Conservation (phyloP, 768 basidiomycete genomes). For the Amanita muscaria region DNA sequence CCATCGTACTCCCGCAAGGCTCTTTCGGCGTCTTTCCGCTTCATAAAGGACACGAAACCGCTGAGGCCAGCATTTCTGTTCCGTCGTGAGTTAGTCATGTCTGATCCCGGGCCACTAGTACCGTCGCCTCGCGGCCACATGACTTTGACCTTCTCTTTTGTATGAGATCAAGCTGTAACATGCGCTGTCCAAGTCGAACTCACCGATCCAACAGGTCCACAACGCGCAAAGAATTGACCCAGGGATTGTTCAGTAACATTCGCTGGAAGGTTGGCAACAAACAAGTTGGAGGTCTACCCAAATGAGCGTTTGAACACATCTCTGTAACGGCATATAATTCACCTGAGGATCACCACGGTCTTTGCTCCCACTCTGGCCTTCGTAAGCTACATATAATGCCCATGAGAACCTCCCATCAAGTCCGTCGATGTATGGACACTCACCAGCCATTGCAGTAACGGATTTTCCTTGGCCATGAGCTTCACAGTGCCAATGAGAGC, state of each 20-base stretch:
- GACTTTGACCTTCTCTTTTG: conserved; percentile 73
- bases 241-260: conserved; percentile 80
- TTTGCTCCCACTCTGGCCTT: conserved; percentile 83
- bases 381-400: conserved; percentile 62
- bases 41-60: conserved; percentile 97
- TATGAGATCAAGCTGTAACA: neutral
- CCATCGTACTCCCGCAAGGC: conserved; percentile 90
- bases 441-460: conserved; percentile 85
- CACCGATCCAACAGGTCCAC: conserved; percentile 90
- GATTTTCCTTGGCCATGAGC: conserved; percentile 61
- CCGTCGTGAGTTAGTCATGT: conserved; percentile 66
- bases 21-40: conserved; percentile 79
- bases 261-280: conserved; percentile 87
- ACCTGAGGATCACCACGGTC: conserved; percentile 86
- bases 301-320: neutral
- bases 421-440: conserved; percentile 15
- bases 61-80: conserved; percentile 72
- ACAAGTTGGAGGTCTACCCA: conserved; percentile 83
- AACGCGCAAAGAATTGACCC: conserved; percentile 85
- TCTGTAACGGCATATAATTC: conserved; percentile 12
- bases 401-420: too few species aligned
- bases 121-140: conserved; percentile 96
- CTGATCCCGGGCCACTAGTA: conserved; percentile 56
- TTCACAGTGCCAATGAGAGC: conserved; percentile 15
- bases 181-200: conserved; percentile 16